These are phyloP conservation scores for Lactarius quietus DNA, from an alignment of 768 basidiomycete genomes.

Conservation along the genomic window DNA sequence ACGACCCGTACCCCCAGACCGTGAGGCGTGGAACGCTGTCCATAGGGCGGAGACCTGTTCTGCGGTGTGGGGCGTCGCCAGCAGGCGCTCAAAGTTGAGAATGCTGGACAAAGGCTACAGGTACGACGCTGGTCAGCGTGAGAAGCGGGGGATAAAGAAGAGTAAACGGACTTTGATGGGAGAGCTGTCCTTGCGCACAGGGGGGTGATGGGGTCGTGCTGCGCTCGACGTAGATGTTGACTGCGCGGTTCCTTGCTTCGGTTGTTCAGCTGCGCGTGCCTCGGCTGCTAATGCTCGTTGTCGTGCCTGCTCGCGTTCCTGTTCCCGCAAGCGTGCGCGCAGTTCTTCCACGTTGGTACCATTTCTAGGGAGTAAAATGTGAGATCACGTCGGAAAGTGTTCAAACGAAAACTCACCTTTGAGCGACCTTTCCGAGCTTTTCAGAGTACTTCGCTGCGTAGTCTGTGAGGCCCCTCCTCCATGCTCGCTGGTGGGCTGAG, in stretches of 20 bases:
- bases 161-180: conserved; percentile 54
- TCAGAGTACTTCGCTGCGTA: conserved; percentile 60
- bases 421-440: conserved; percentile 59
- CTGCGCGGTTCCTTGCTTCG: not conserved
- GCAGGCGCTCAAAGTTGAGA: conserved; percentile 68
- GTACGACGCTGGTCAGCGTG: conserved; percentile 9
- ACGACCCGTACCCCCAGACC: conserved; percentile 74
- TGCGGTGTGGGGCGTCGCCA: conserved; percentile 63
- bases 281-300: conserved; percentile 25
- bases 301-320: conserved; percentile 14
- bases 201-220: conserved; percentile 19
- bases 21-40: conserved; percentile 84
- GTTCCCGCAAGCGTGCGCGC: conserved; percentile 7
- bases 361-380: conserved; percentile 11
- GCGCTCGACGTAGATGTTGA: conserved; percentile 17
- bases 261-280: conserved; percentile 15
- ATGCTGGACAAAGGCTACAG: conserved; percentile 75
- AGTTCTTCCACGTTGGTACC: conserved; percentile 20
- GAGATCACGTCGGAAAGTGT: conserved; percentile 10
- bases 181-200: conserved; percentile 56
- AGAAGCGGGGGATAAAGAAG: conserved; percentile 1
- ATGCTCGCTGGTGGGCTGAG: not conserved
- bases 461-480: conserved; percentile 21
- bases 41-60: conserved; percentile 79
- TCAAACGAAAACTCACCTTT: conserved; percentile 50